Percentiles rank a stretch among this genome's conserved stretches.
Conservation (phyloP, 176 grass and related monocot genomes). For the Oryza glumipatula region DNA sequence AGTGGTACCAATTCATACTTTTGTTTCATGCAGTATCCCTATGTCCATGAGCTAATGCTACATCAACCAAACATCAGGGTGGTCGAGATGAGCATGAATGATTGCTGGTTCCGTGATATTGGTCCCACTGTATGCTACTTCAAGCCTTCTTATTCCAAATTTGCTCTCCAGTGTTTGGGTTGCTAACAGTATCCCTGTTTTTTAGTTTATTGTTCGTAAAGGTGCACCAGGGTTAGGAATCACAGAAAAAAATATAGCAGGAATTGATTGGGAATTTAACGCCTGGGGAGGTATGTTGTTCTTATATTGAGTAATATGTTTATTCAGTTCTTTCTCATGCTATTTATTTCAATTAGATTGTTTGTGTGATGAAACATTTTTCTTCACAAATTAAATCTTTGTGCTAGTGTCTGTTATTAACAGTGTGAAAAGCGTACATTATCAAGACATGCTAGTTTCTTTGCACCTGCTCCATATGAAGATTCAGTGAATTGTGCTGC, state of each 20-base stretch:
- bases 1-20: background rate
- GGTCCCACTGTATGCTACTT: slow-evolving; percentile 71
- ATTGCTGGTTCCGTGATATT: slow-evolving; percentile 95
- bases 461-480: background rate
- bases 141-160: background rate
- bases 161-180: background rate
- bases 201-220: slow-evolving; percentile 66
- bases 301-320: background rate
- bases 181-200: slow-evolving; percentile 39
- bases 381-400: background rate
- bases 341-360: background rate
- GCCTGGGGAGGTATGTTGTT: slow-evolving; percentile 85
- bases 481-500: background rate
- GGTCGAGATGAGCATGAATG: slow-evolving; percentile 97
- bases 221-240: slow-evolving; percentile 28
- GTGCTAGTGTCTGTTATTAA: background rate
- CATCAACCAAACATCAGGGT: slow-evolving; percentile 70
- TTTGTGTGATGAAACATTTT: background rate
- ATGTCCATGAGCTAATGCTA: slow-evolving; percentile 58
- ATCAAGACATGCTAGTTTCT: background rate
- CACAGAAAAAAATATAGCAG: slow-evolving; percentile 57
- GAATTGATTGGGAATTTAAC: slow-evolving; percentile 97
- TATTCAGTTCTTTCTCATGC: background rate
- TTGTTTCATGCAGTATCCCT: slow-evolving; percentile 51
- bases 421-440: background rate